A percentile compares a stretch with the other conserved stretches of the same genome.
phyloP scores from a whole-genome alignment of 306 rosid genomes.

The Prunus mira region DNA sequence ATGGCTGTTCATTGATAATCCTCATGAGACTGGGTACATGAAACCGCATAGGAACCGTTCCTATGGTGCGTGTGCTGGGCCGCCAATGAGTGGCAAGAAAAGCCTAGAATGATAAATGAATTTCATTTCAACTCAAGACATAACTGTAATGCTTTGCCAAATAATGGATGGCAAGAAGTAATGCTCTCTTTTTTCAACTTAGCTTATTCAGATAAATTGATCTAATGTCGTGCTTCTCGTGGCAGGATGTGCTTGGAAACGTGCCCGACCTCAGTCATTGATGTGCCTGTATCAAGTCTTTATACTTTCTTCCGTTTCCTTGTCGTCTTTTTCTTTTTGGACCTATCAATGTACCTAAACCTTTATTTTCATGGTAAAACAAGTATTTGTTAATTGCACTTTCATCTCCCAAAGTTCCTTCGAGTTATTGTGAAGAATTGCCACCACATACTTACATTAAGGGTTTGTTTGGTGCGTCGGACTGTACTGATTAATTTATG shows the following conservation, averaged over 20 bases:
- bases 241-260: background rate
- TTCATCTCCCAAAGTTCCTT: background rate
- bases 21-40: background rate
- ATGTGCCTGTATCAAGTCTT: background rate
- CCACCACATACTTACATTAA: background rate
- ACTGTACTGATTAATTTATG: no score
- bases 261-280: background rate
- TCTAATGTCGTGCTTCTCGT: background rate
- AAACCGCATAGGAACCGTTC: background rate
- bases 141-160: background rate
- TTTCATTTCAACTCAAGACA: background rate
- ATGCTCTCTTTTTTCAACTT: background rate
- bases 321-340: background rate
- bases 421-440: background rate
- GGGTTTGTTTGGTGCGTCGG: no score
- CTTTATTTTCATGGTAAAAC: background rate
- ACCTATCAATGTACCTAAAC: background rate
- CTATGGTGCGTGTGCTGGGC: background rate
- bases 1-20: background rate
- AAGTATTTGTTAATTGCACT: slow-evolving; percentile 5
- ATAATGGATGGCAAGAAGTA: background rate
- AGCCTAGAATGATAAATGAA: background rate
- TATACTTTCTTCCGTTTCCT: background rate
- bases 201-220: background rate
- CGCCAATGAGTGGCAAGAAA: background rate